Conservation (phyloP, 2,329 filamentous ascomycete species). For the Neonectria ditissima region DNA sequence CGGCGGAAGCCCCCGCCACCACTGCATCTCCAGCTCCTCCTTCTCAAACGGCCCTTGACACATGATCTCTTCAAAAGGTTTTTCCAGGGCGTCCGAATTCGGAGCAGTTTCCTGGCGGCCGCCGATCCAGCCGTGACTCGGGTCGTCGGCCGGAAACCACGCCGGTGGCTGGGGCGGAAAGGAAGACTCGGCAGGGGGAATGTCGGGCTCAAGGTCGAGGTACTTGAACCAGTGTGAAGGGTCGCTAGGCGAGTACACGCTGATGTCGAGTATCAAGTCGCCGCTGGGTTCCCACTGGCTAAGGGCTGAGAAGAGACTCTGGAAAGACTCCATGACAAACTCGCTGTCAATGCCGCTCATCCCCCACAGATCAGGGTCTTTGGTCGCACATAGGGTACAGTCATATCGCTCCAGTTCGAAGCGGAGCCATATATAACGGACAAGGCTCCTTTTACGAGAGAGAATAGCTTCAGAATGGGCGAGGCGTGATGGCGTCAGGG, state of each 20-base stretch:
- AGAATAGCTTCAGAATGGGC: conserved; percentile 44
- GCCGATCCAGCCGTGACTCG: conserved; percentile 46
- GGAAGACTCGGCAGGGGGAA: too few relatives aligned
- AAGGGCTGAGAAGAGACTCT: conserved; percentile 46
- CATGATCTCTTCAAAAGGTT: conserved; percentile 47
- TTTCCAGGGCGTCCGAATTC: conserved; percentile 25
- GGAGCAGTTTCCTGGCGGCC: conserved; percentile 39
- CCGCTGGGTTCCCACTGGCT: conserved; percentile 48
- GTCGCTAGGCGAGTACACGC: conserved; percentile 53
- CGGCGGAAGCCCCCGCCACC: conserved; percentile 50
- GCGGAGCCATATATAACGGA: conserved; percentile 40
- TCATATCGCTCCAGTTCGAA: conserved; percentile 37
- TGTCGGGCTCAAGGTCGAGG: background rate
- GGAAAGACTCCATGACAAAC: conserved; percentile 34
- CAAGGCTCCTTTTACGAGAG: conserved; percentile 41
- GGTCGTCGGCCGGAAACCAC: conserved; percentile 22
- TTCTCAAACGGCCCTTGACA: conserved; percentile 44
- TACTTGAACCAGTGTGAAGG: conserved; percentile 53
- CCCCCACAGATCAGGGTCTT: background rate
- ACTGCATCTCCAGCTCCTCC: conserved; percentile 44
- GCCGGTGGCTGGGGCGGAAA: too few relatives aligned
- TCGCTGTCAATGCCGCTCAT: conserved; percentile 29
- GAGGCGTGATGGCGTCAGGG: conserved; percentile 45
- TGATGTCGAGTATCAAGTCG: conserved; percentile 52
- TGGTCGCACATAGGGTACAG: conserved; percentile 24